Evolutionary conservation across 2,329 filamentous ascomycete genomes (phyloP).

Genomic region (Colletotrichum phormii): DNA sequence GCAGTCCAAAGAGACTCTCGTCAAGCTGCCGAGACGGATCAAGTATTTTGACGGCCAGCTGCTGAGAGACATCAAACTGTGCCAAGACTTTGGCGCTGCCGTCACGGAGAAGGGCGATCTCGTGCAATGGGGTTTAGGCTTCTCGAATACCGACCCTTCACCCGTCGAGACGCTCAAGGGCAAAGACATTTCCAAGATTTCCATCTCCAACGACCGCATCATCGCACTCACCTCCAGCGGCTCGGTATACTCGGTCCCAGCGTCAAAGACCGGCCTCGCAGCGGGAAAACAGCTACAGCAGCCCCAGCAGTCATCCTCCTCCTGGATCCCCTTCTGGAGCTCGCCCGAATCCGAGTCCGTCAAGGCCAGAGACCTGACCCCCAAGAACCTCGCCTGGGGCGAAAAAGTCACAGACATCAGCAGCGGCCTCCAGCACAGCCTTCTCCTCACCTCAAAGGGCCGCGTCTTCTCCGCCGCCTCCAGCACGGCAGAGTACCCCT

Average conservation of each 20-base stretch:
- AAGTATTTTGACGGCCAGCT: conserved; percentile 86
- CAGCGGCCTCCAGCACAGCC: conserved; percentile 85
- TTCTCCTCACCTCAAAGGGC: conserved; percentile 86
- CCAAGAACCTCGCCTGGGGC: conserved; percentile 70
- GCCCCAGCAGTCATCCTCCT: conserved; percentile 54
- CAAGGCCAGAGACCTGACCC: conserved; percentile 80
- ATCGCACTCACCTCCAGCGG: conserved; percentile 82
- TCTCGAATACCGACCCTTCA: conserved; percentile 70
- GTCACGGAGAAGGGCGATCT: conserved; percentile 89
- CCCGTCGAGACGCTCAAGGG: conserved; percentile 82
- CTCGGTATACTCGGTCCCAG: conserved; percentile 85
- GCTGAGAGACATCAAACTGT: conserved; percentile 88
- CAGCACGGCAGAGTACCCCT: conserved; percentile 81
- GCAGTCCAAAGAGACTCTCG: conserved; percentile 77
- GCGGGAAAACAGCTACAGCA: conserved; percentile 72
- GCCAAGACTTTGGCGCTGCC: conserved; percentile 84
- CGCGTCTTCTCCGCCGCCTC: conserved; percentile 91
- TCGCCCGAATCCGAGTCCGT: conserved; percentile 54
- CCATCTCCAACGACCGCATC: conserved; percentile 84
- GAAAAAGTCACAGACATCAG: conserved; percentile 82
- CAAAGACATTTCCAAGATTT: conserved; percentile 82
- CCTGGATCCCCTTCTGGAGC: conserved; percentile 81
- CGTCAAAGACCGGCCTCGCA: conserved; percentile 77
- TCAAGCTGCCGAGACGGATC: conserved; percentile 86
- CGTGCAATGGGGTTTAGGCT: conserved; percentile 90